A percentile compares a stretch with the other conserved stretches of the same genome.
phyloP scores from a whole-genome alignment of 139 green algal genomes.

The Chlorella sp. region DNA sequence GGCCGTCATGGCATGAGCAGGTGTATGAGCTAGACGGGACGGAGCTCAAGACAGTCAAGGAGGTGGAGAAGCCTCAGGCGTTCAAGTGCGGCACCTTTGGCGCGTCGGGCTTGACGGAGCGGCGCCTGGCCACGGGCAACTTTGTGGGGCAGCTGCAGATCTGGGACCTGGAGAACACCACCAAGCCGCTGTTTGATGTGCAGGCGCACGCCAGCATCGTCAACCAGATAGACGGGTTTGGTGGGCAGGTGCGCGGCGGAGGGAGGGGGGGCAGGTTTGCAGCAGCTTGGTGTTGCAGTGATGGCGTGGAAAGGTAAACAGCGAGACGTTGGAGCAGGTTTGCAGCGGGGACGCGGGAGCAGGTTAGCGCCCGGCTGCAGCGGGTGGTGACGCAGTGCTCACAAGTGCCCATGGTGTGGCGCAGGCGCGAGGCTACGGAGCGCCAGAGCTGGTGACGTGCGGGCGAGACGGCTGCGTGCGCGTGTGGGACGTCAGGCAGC shows the following conservation, averaged over 20 bases:
- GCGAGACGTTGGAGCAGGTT: too few species aligned
- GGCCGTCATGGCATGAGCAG: too few species aligned
- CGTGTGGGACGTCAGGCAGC: conserved; percentile 82
- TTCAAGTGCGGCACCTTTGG: conserved; percentile 83
- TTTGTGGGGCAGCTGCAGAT: conserved; percentile 67
- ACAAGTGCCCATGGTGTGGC: too few species aligned
- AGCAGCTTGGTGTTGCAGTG: not conserved
- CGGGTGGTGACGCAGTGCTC: too few species aligned
- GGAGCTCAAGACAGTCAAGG: conserved; percentile 47
- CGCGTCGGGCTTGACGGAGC: conserved; percentile 50
- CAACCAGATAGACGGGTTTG: conserved; percentile 75
- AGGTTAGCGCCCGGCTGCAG: too few species aligned
- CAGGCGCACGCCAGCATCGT: conserved; percentile 76
- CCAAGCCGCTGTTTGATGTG: conserved; percentile 46
- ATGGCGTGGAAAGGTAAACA: too few species aligned
- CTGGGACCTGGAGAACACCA: conserved; percentile 67
- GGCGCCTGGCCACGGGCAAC: conserved; percentile 67
- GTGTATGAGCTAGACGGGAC: conserved; percentile 67
- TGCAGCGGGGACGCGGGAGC: too few species aligned
- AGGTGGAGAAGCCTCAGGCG: conserved; percentile 43
- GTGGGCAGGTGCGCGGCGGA: conserved; percentile 48
- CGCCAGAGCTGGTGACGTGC: conserved; percentile 75
- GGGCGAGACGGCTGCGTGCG: conserved; percentile 78
- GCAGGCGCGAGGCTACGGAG: conserved; percentile 53
- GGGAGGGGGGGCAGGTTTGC: not conserved